Base-by-base conservation (phyloP, 495 filamentous ascomycete genomes). In the Annulohypoxylon nitens region DNA sequence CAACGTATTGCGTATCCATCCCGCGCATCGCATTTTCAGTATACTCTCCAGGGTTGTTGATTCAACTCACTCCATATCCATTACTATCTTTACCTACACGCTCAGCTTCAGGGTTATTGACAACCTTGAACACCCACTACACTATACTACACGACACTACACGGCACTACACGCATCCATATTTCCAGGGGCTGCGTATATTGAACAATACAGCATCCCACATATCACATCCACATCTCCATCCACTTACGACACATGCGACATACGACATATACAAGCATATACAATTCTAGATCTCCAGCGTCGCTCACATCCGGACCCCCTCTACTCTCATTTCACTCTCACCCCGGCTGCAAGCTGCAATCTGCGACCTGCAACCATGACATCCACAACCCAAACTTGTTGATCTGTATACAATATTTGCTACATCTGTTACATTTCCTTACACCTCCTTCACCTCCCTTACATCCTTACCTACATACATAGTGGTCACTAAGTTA, bases 291-390 rank as follows among this genome's bases (percentile, higher is more conserved):
- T 61, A 45, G 58, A 45, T 64, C 59, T 61, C 45, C 25, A 59
- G 64, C 36, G 36, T 61, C 48, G 65, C 71, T 51, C 69, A 66
- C 48, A 59, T 60, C 60, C 53, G 48, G 59, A 34, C 45, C 39
- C 20, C 26, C 11, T 26, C 9, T 57, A 16, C 11, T 36, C 30
- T 66, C 53, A 30, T 59, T 20, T 23, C 34, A 30, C 37, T 37
- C 39, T 69, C 47, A 61, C 65, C 50, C 55, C 16, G 36, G 36
- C 18, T 60, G 37, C 36, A 43, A 43, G 11, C 39, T 43, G 39
- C 39, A 43, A 43, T 11, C 36, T 39, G 11, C 36, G 11, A 39
- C 12, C 18, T 60, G 37, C 57, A 43, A 41, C 34, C 57, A 60
- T 67, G 57, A 30, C 64, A 67, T 59, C 25, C 20, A 37, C 18